Percentiles rank a stretch among this genome's conserved stretches.
phyloP scores from a whole-genome alignment of 2,329 filamentous ascomycete genomes.

The Aspergillus calidoustus region DNA sequence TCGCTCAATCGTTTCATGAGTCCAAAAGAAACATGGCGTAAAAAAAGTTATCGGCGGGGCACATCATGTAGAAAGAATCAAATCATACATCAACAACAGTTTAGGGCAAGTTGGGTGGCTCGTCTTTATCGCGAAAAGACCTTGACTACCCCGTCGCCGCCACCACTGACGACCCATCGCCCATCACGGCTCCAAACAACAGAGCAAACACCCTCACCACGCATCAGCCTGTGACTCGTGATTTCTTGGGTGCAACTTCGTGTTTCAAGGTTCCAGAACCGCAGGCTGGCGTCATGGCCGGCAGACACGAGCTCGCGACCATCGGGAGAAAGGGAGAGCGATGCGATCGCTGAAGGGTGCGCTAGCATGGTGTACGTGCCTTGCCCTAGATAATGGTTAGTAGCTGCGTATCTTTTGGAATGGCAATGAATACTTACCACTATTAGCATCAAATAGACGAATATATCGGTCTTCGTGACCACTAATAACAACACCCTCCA shows the following conservation, averaged over 20 bases:
- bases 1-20: conserved; percentile 42
- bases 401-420: conserved; percentile 15
- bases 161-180: conserved; percentile 90
- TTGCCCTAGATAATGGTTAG: conserved; percentile 69
- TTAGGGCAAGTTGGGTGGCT: conserved; percentile 15
- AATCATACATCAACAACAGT: conserved; percentile 34
- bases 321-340: conserved; percentile 88
- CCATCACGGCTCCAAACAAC: conserved; percentile 97
- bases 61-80: conserved; percentile 23
- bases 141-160: conserved; percentile 94
- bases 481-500: conserved; percentile 93
- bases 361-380: conserved; percentile 99
- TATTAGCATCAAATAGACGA: conserved; percentile 97
- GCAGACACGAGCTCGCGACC: conserved; percentile 93
- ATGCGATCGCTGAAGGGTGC: conserved; percentile 90
- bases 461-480: conserved; percentile 97
- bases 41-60: conserved; percentile 28
- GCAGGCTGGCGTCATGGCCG: conserved; percentile 90
- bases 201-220: conserved; percentile 90
- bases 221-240: conserved; percentile 89
- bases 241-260: conserved; percentile 94
- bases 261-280: conserved; percentile 98
- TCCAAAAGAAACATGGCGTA: conserved; percentile 35
- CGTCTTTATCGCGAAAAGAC: conserved; percentile 64
- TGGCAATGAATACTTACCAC: conserved; percentile 69